Conservation (phyloP, 805 yeast genomes). For the Blastobotrys peoriensis region DNA sequence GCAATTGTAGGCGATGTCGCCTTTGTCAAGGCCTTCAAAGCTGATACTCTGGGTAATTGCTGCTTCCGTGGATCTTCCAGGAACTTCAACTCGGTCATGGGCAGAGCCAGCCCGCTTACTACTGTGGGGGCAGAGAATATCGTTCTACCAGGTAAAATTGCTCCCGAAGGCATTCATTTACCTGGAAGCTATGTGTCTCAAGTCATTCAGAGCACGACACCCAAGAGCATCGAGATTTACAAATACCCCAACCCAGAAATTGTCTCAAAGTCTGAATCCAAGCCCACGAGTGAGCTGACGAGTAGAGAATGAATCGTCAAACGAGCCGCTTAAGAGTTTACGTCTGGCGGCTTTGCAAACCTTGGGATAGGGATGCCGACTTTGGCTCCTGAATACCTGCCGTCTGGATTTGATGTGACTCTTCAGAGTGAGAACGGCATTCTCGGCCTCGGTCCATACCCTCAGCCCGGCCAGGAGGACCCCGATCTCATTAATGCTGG, state of each 20-base stretch:
- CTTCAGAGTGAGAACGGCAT: constrained; percentile 47
- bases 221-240: constrained; percentile 43
- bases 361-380: constrained; percentile 50
- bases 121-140: constrained; percentile 48
- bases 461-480: constrained; percentile 38
- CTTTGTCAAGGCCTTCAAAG: constrained; percentile 42
- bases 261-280: constrained; percentile 13
- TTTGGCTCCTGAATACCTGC: constrained; percentile 39
- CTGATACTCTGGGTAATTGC: constrained; percentile 44
- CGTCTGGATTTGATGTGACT: constrained; percentile 33
- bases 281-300: constrained; percentile 8
- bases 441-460: constrained; percentile 45
- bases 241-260: too few species aligned
- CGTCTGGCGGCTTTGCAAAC: constrained; percentile 39
- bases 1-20: constrained; percentile 45
- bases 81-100: constrained; percentile 43
- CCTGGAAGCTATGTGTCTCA: constrained; percentile 41
- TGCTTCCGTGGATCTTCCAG: constrained; percentile 42
- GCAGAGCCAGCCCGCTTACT: constrained; percentile 40
- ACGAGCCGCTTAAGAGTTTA: constrained; percentile 43
- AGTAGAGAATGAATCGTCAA: constrained; percentile 34
- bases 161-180: constrained; percentile 42
- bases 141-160: constrained; percentile 40
- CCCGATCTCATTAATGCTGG: constrained; percentile 48
- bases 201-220: constrained; percentile 37